phyloP scores from a whole-genome alignment of 768 basidiomycete species.

The Leccinum rimulosum region DNA sequence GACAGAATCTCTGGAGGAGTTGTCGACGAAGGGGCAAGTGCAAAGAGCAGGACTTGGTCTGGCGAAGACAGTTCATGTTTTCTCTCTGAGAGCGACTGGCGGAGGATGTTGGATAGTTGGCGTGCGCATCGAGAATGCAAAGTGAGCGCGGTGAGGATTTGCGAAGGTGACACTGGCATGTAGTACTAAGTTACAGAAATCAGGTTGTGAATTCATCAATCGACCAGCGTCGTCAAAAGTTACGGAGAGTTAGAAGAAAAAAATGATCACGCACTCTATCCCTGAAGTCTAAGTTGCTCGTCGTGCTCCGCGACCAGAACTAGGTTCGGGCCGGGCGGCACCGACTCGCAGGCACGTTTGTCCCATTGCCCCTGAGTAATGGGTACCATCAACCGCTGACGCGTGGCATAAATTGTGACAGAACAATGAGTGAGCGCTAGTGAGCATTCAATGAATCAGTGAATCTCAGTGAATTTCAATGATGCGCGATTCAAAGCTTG shows the following conservation, averaged over 20 bases:
- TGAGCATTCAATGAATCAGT: no score
- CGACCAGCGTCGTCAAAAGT: neutral
- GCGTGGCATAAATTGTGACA: no score
- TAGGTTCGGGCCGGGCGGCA: no score
- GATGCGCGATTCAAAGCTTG: no score
- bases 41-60: conserved; percentile 21
- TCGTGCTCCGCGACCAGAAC: neutral
- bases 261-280: neutral
- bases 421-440: no score
- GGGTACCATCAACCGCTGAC: no score
- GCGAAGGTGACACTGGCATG: conserved; percentile 3
- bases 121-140: conserved; percentile 18
- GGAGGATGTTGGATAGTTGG: conserved; percentile 14
- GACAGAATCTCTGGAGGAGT: conserved; percentile 32
- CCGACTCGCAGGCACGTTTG: neutral
- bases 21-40: conserved; percentile 25
- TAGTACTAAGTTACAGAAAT: neutral
- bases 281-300: no score
- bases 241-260: neutral
- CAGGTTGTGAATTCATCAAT: neutral
- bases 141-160: conserved; percentile 16
- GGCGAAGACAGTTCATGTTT: neutral
- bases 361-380: neutral
- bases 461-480: no score
- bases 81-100: conserved; percentile 4